These are phyloP conservation scores for Solanum hybrid DNA, from an alignment of 305 asterid genomes.

Conservation along the genomic window DNA sequence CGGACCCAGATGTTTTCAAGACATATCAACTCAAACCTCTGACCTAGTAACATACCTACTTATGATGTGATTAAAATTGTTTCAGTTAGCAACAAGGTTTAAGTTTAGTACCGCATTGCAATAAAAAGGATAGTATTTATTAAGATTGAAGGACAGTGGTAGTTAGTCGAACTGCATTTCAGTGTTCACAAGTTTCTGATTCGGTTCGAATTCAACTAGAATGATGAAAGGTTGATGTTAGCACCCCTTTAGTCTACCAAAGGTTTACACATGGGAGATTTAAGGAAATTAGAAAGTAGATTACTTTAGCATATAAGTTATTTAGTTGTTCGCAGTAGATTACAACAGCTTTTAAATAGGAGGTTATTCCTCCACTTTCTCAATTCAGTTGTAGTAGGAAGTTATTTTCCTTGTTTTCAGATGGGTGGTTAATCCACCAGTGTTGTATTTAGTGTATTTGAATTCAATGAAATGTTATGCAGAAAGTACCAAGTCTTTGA, in stretches of 20 bases:
- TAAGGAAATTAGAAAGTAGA: not conserved
- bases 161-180: not conserved
- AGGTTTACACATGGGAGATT: not conserved
- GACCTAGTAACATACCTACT: not conserved
- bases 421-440: not conserved
- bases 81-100: not conserved
- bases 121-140: not conserved
- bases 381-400: not conserved
- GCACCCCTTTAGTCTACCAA: not conserved
- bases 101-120: not conserved
- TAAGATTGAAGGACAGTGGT: not conserved
- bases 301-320: not conserved
- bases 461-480: not conserved
- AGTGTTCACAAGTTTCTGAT: not conserved
- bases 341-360: not conserved
- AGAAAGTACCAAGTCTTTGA: no score
- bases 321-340: not conserved
- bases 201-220: not conserved
- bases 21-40: not conserved
- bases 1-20: not conserved
- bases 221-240: not conserved
- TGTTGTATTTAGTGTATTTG: not conserved
- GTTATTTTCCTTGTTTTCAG: not conserved
- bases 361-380: not conserved
- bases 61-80: not conserved